These are phyloP conservation scores for Plasmodium ovale DNA, from an alignment of 169 alveolate genomes.

Conservation along the genomic window DNA sequence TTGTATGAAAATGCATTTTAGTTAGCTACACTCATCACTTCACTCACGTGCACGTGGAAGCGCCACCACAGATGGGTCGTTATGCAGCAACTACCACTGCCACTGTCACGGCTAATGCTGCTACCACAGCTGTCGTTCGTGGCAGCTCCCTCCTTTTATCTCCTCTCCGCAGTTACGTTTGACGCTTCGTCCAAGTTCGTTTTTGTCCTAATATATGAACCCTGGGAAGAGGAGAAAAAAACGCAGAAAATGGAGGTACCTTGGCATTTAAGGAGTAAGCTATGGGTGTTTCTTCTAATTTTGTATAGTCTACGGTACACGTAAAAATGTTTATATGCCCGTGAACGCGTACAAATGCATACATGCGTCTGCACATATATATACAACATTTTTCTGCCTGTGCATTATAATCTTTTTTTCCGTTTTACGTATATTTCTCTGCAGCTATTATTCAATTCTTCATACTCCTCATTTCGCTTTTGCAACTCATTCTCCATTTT, in stretches of 20 bases:
- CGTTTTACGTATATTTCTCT: conserved; percentile 50
- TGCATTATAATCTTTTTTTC: not conserved
- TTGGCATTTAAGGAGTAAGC: too few species aligned
- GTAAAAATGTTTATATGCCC: not conserved
- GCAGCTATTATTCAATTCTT: conserved; percentile 37
- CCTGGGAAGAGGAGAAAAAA: conserved; percentile 17
- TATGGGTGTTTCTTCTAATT: too few species aligned
- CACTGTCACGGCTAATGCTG: too few species aligned
- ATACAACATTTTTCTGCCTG: not conserved
- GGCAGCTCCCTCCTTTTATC: not conserved
- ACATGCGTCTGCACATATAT: not conserved
- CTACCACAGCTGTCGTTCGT: too few species aligned
- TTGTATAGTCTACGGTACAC: too few species aligned
- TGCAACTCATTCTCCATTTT: conserved; percentile 58
- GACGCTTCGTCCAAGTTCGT: conserved; percentile 46
- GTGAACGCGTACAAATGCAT: too few species aligned
- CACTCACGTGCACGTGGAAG: too few species aligned
- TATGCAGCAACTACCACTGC: too few species aligned
- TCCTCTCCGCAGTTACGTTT: conserved; percentile 12
- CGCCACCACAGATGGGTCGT: too few species aligned
- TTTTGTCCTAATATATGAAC: conserved; percentile 31
- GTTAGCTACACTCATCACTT: too few species aligned
- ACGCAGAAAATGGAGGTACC: too few species aligned
- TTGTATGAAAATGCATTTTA: too few species aligned
- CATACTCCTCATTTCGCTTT: conserved; percentile 51